A percentile compares a stretch with the other conserved stretches of the same genome.
These are phyloP conservation scores for Monosporozyma aerobia DNA, from an alignment of 805 yeast species.

Conservation along the genomic window DNA sequence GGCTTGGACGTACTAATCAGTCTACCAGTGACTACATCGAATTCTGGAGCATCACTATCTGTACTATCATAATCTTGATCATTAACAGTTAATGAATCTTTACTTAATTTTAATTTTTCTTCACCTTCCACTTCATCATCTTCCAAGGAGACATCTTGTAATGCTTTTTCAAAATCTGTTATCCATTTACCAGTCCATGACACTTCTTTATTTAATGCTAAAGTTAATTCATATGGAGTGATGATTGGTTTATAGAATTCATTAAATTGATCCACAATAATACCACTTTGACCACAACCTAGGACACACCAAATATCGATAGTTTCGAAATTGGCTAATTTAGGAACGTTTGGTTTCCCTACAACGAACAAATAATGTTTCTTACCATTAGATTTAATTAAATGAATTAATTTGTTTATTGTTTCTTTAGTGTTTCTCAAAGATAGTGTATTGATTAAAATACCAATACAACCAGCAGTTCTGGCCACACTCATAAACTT, in stretches of 20 bases:
- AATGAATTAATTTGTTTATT: conserved; percentile 47
- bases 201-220: conserved; percentile 69
- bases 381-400: conserved; percentile 69
- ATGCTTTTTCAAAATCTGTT: conserved; percentile 59
- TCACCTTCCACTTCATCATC: conserved; percentile 18
- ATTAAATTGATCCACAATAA: conserved; percentile 66
- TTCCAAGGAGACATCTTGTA: conserved; percentile 28
- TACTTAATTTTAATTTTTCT: conserved; percentile 4
- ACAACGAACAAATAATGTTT: conserved; percentile 92
- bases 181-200: conserved; percentile 95
- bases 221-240: conserved; percentile 82
- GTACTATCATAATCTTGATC: conserved; percentile 1
- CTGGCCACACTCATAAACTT: conserved; percentile 81
- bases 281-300: conserved; percentile 93
- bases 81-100: conserved; percentile 5
- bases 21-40: conserved; percentile 82
- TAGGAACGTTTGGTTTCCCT: conserved; percentile 96
- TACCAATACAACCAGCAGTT: conserved; percentile 85
- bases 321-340: conserved; percentile 90
- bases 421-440: conserved; percentile 62
- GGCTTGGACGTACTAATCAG: conserved; percentile 66
- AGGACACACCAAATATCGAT: conserved; percentile 89
- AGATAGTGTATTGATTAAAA: conserved; percentile 83
- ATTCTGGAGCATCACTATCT: conserved; percentile 52
- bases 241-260: conserved; percentile 86